phyloP scores from a whole-genome alignment of 805 yeast genomes.

The Wickerhamiella hasegawae region DNA sequence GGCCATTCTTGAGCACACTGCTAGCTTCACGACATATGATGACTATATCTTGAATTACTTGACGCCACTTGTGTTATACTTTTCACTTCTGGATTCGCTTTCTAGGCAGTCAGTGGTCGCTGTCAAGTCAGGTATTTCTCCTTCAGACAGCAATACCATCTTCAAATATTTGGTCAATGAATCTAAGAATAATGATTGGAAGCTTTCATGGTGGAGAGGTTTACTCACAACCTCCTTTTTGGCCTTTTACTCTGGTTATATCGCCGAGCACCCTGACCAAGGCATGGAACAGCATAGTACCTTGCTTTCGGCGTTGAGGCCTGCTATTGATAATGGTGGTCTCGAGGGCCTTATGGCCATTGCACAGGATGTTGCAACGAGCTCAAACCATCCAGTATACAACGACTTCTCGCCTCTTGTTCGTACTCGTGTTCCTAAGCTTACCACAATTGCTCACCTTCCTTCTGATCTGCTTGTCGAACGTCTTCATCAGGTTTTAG shows the following conservation, averaged over 20 bases:
- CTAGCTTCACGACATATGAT: slow-evolving; percentile 42
- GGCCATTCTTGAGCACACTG: slow-evolving; percentile 30
- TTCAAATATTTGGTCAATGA: background rate
- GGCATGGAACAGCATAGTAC: slow-evolving; percentile 11
- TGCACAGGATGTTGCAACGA: slow-evolving; percentile 19
- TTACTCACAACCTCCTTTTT: slow-evolving; percentile 14
- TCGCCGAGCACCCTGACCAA: slow-evolving; percentile 1
- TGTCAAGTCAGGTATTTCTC: background rate
- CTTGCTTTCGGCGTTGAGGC: slow-evolving; percentile 14
- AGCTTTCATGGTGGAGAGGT: slow-evolving; percentile 15
- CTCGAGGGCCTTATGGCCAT: slow-evolving; percentile 24
- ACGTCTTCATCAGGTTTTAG: slow-evolving; percentile 12
- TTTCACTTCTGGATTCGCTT: slow-evolving; percentile 6
- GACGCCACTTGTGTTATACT: slow-evolving; percentile 30
- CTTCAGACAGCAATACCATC: background rate
- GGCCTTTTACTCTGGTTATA: slow-evolving; percentile 2
- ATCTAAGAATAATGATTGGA: slow-evolving; percentile 12
- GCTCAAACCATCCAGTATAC: slow-evolving; percentile 8
- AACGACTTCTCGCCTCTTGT: slow-evolving; percentile 15
- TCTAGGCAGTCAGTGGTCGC: slow-evolving; percentile 1
- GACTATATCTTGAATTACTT: slow-evolving; percentile 40
- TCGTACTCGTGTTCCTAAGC: slow-evolving; percentile 18
- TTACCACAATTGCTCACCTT: slow-evolving; percentile 7
- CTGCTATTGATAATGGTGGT: slow-evolving; percentile 23
- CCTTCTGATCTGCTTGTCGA: slow-evolving; percentile 5